A percentile compares a stretch with the other conserved stretches of the same genome.
phyloP scores from a whole-genome alignment of 306 rosid genomes.

The Prinsepia uniflora region DNA sequence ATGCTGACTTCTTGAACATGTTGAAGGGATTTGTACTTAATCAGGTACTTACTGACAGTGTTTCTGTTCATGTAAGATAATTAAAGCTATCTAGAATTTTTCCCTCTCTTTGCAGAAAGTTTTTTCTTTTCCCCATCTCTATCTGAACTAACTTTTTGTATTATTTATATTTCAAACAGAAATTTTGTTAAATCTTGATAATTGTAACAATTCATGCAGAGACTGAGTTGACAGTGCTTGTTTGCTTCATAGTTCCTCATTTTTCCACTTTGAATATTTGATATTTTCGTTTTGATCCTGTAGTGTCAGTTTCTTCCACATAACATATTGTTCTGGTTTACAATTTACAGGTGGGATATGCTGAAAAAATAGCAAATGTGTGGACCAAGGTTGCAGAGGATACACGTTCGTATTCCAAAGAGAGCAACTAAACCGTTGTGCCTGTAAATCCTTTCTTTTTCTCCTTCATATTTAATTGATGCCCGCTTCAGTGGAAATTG shows the following conservation, averaged over 20 bases:
- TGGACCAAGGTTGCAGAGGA: conserved; percentile 91
- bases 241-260: background rate
- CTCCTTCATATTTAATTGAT: conserved; percentile 18
- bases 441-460: conserved; percentile 33
- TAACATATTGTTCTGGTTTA: background rate
- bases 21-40: conserved; percentile 82
- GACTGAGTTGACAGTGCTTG: background rate
- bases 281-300: background rate
- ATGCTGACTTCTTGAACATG: conserved; percentile 75
- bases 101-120: background rate
- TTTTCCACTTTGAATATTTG: background rate
- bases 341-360: conserved; percentile 71
- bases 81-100: conserved; percentile 5
- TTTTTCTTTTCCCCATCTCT: background rate
- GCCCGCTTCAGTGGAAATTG: conserved; percentile 17
- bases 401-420: conserved; percentile 50
- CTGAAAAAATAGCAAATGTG: conserved; percentile 87
- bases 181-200: background rate
- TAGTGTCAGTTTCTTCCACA: background rate
- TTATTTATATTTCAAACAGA: background rate
- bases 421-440: conserved; percentile 43
- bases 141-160: background rate
- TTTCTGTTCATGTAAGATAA: background rate
- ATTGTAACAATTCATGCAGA: background rate
- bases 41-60: conserved; percentile 55